A percentile compares a stretch with the other conserved stretches of the same genome.
phyloP scores from a whole-genome alignment of 2,329 filamentous ascomycete genomes.

The Trichophyton simii region DNA sequence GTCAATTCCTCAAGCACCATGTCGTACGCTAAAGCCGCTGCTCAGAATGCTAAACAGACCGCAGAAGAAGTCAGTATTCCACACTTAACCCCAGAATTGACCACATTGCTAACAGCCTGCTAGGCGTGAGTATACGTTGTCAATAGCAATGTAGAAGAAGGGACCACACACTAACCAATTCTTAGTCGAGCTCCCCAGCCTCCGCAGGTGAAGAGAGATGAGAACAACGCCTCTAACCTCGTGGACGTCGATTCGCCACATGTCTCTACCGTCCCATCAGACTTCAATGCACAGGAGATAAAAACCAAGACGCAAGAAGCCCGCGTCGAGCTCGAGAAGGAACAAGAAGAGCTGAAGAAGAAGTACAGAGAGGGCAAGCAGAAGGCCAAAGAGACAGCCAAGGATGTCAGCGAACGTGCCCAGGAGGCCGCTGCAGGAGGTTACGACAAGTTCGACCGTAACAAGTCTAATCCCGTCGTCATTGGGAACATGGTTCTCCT shows the following conservation, averaged over 20 bases:
- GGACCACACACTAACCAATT: neutral
- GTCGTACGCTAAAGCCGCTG: constrained; percentile 39
- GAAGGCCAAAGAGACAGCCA: constrained; percentile 16
- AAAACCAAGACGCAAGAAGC: constrained; percentile 37
- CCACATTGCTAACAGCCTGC: constrained; percentile 11
- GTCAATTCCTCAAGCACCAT: constrained; percentile 18
- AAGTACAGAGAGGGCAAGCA: neutral
- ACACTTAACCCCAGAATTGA: neutral
- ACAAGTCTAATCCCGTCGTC: constrained; percentile 36
- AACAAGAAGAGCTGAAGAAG: constrained; percentile 9
- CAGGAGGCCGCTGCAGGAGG: constrained; percentile 21
- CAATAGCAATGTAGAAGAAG: neutral
- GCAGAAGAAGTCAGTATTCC: constrained; percentile 34
- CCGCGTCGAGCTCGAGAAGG: constrained; percentile 31
- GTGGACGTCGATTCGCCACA: constrained; percentile 39
- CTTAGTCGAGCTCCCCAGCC: constrained; percentile 32
- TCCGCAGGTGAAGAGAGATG: constrained; percentile 28
- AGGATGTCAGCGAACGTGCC: constrained; percentile 18
- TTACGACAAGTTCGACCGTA: constrained; percentile 24
- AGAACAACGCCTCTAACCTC: constrained; percentile 26
- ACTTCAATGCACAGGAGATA: constrained; percentile 31
- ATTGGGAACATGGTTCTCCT: constrained; percentile 35
- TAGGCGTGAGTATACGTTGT: constrained; percentile 27
- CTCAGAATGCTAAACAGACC: constrained; percentile 35
- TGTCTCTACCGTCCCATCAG: constrained; percentile 30